Evolutionary conservation across 2,329 filamentous ascomycete genomes (phyloP).

Genomic region (Fonsecaea pedrosoi): DNA sequence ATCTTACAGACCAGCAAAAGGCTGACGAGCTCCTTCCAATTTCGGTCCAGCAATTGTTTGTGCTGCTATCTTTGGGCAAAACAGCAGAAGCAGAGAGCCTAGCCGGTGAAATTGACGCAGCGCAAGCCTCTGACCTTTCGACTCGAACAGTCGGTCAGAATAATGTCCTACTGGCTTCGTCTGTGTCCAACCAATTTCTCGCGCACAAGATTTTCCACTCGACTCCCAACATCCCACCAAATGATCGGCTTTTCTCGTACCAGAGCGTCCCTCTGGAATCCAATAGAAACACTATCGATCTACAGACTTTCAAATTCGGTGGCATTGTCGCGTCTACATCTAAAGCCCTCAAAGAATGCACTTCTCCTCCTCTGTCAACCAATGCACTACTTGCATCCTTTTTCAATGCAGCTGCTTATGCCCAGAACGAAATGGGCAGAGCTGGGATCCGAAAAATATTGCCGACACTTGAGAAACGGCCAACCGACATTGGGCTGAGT

Average conservation of each 20-base stretch:
- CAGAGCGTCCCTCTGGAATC: slow-evolving; percentile 62
- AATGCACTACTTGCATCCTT: slow-evolving; percentile 64
- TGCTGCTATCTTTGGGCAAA: slow-evolving; percentile 62
- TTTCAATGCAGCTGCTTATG: slow-evolving; percentile 76
- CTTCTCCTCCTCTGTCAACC: slow-evolving; percentile 58
- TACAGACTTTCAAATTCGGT: slow-evolving; percentile 66
- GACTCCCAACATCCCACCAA: slow-evolving; percentile 56
- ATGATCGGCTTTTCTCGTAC: slow-evolving; percentile 65
- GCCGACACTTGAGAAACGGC: slow-evolving; percentile 73
- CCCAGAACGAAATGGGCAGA: slow-evolving; percentile 66
- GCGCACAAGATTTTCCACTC: slow-evolving; percentile 63
- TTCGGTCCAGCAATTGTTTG: slow-evolving; percentile 66
- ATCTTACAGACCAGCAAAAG: slow-evolving; percentile 66
- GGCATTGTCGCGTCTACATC: slow-evolving; percentile 61
- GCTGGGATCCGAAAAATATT: slow-evolving; percentile 73
- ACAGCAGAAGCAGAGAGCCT: slow-evolving; percentile 62
- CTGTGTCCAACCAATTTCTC: slow-evolving; percentile 62
- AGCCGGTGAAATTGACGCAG: slow-evolving; percentile 57
- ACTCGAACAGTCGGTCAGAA: slow-evolving; percentile 67
- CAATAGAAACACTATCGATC: slow-evolving; percentile 63
- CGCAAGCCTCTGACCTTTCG: slow-evolving; percentile 63
- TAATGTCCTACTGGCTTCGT: slow-evolving; percentile 60
- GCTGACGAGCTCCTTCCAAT: slow-evolving; percentile 66
- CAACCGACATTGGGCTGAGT: slow-evolving; percentile 79
- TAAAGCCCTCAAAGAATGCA: slow-evolving; percentile 56